Evolutionary conservation across 116 monocot genomes (phyloP).

Genomic region (Zostera marina): DNA sequence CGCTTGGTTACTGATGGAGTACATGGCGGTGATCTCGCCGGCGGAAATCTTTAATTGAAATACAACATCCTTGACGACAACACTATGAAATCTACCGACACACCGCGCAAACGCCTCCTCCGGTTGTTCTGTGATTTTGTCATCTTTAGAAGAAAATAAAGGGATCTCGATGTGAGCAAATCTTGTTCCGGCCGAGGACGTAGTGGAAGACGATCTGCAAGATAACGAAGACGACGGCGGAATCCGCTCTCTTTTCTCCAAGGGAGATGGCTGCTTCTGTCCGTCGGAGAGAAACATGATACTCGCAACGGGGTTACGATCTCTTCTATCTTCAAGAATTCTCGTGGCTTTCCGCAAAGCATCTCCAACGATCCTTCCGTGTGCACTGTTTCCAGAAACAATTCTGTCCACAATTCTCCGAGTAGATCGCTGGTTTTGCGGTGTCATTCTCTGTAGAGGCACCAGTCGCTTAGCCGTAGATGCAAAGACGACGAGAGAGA

Average conservation of each 20-base stretch:
- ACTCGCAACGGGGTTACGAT: slow-evolving; percentile 79
- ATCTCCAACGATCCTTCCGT: slow-evolving; percentile 12
- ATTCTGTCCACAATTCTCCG: slow-evolving; percentile 58
- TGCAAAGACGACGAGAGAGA: slow-evolving; percentile 82
- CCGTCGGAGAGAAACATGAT: slow-evolving; percentile 73
- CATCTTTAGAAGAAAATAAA: slow-evolving; percentile 9
- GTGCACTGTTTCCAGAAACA: slow-evolving; percentile 13
- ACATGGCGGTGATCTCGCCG: slow-evolving; percentile 47
- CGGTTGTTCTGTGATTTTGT: not conserved
- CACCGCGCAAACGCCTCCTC: slow-evolving; percentile 39
- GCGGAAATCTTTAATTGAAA: slow-evolving; percentile 37
- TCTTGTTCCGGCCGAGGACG: slow-evolving; percentile 12
- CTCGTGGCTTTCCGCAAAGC: slow-evolving; percentile 76
- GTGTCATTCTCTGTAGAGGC: slow-evolving; percentile 56
- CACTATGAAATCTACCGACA: slow-evolving; percentile 51
- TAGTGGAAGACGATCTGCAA: slow-evolving; percentile 4
- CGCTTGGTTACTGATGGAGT: slow-evolving; percentile 19
- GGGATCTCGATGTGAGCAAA: slow-evolving; percentile 76
- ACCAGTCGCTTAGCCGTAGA: slow-evolving; percentile 55
- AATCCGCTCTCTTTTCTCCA: not conserved
- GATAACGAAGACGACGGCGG: not conserved
- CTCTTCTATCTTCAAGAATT: slow-evolving; percentile 69
- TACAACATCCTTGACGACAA: slow-evolving; percentile 50
- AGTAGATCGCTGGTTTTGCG: slow-evolving; percentile 56
- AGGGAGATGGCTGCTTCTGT: not conserved